phyloP scores from a whole-genome alignment of 331 rosid genomes.

The Erythrophleum ivorense region DNA sequence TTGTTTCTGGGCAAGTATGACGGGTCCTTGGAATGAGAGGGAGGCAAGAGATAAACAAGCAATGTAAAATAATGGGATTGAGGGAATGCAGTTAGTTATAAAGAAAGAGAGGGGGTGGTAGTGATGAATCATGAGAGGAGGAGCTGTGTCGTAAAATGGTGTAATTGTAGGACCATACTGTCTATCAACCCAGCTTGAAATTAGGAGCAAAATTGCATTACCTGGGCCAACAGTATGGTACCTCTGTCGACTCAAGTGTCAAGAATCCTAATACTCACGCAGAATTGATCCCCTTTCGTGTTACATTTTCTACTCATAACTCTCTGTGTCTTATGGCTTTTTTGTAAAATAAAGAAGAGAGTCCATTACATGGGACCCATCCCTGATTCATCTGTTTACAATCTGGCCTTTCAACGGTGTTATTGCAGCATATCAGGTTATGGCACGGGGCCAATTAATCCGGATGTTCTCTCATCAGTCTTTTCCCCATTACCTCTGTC shows the following conservation, averaged over 20 bases:
- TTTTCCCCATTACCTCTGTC: no score
- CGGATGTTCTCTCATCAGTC: no score
- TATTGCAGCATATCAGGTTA: neutral
- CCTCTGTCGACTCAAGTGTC: neutral
- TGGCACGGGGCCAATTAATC: neutral
- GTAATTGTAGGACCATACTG: constrained; percentile 31
- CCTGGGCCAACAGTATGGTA: neutral
- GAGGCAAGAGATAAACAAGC: neutral
- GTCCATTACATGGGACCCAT: constrained; percentile 38
- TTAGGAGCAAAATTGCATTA: neutral
- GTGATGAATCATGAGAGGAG: neutral
- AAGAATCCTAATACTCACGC: neutral
- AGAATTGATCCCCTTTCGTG: neutral
- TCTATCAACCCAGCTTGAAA: constrained; percentile 42
- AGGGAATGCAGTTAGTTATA: neutral
- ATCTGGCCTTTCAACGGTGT: constrained; percentile 21
- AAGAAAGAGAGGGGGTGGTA: neutral
- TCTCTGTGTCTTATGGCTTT: neutral
- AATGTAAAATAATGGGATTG: neutral
- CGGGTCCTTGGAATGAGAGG: neutral
- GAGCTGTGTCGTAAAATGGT: neutral
- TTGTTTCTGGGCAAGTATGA: neutral
- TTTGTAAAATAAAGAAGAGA: neutral
- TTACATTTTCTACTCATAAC: no score
- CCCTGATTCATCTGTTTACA: neutral